Evolutionary conservation across 2,329 filamentous ascomycete genomes (phyloP).

Genomic region (Aspergillus fructus): DNA sequence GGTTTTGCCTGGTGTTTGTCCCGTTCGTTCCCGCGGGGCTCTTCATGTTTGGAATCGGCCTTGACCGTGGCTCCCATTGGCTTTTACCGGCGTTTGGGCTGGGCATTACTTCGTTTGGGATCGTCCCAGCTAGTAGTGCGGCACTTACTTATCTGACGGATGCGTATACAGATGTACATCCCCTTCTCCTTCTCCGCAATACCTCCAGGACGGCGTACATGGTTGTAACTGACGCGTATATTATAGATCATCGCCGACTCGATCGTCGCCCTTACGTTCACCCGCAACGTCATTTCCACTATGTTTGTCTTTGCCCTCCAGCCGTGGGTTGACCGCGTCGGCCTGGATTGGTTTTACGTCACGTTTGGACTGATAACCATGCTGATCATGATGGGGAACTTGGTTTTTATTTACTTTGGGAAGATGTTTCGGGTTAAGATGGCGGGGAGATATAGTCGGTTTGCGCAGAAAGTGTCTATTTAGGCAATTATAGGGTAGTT

Average conservation of each 20-base stretch:
- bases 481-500: too few species aligned
- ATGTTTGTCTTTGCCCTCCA: constrained; percentile 47
- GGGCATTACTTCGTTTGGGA: constrained; percentile 19
- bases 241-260: constrained; percentile 48
- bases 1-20: constrained; percentile 19
- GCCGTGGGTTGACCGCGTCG: neutral
- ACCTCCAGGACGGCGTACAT: neutral
- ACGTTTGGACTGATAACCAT: neutral
- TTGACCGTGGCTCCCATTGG: neutral
- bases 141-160: neutral
- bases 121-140: constrained; percentile 21
- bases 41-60: neutral
- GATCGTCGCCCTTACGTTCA: constrained; percentile 46
- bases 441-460: neutral
- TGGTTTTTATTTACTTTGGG: neutral
- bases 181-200: neutral
- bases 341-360: neutral
- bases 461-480: neutral
- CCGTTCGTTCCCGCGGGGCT: neutral
- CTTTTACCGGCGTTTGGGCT: neutral
- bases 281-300: constrained; percentile 46
- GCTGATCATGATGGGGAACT: neutral
- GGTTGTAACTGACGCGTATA: neutral
- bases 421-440: neutral
- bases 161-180: neutral